Evolutionary conservation across 1,284 basidiomycete genomes (phyloP), one percentile per base, ranked within the genome.

Genomic region (Tylopilus sp.): DNA sequence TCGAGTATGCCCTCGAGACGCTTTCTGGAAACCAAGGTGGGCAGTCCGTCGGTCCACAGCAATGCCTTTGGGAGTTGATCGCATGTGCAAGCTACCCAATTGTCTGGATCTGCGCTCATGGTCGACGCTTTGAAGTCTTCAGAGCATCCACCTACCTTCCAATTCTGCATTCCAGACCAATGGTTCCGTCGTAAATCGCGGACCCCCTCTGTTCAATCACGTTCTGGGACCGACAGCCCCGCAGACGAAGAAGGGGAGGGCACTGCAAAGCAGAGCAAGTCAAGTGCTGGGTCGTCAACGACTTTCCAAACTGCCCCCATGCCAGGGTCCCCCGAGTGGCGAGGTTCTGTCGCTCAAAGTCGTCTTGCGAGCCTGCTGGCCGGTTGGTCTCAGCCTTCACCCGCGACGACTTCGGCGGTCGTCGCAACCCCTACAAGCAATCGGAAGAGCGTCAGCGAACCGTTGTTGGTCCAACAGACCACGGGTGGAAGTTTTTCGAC

Each of bases 131-230:
- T 64, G 10, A 50, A 2, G 29, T 54, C 56, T n/a, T 55, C 23
- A 7, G 49, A 44, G 6, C 21, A 26, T 42, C 68, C 59, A 16
- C 74, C 74, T 15, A 54, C 51, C 5, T 78, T 85, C 59, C 74
- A 75, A 28, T 75, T 89, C 49, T 86, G 82, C 54, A 78, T 90
- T 11, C 87, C 87, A 2, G 84, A 89, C 41, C 82, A 86, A 63
- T 89, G 87, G 87, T 89, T 83, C 63, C 79, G 84, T 41, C 77
- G 86, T 79, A 29, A 84, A 49, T 75, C 81, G 15, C 76, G 80
- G 25, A 59, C 75, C 0, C 74, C 77, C 10, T 72, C 74, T 13
- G 60, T 70, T 8, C 77, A 74, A 4, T 60, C 71, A 21, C 72
- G 73, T 39, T 76, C 79, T 12, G 80, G 78, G 2, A 75, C 81